phyloP scores from a whole-genome alignment of 768 basidiomycete species.

The Agrocybe chaxingu region DNA sequence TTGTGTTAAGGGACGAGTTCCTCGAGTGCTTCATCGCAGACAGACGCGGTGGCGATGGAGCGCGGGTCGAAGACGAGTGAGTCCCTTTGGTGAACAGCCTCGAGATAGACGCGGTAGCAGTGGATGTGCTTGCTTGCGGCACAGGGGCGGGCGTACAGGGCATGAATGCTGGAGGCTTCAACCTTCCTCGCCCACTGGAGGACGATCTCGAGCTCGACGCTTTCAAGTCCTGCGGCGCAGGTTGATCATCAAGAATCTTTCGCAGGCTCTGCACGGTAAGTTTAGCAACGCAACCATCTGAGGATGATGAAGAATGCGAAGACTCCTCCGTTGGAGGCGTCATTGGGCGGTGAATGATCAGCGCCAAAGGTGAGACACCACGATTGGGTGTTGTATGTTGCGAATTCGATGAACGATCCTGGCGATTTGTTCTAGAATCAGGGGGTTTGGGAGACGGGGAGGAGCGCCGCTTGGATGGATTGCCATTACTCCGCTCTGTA shows the following conservation, averaged over 20 bases:
- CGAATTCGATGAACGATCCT: slow-evolving; percentile 3
- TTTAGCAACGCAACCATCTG: slow-evolving; percentile 54
- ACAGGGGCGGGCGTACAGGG: slow-evolving; percentile 50
- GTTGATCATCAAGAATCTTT: slow-evolving; percentile 63
- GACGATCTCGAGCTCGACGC: slow-evolving; percentile 8
- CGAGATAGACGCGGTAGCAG: slow-evolving; percentile 74
- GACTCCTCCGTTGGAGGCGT: slow-evolving; percentile 64
- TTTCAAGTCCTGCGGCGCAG: slow-evolving; percentile 22
- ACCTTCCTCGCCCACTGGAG: slow-evolving; percentile 11
- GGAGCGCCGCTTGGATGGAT: slow-evolving; percentile 3
- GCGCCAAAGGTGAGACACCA: slow-evolving; percentile 20
- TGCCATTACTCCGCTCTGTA: slow-evolving; percentile 17
- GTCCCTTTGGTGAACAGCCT: slow-evolving; percentile 66
- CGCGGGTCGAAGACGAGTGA: slow-evolving; percentile 58
- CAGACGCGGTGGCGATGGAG: slow-evolving; percentile 55
- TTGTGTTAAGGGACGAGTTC: too few species aligned
- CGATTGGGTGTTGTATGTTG: slow-evolving; percentile 12
- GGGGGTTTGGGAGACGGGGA: slow-evolving; percentile 15
- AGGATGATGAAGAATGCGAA: slow-evolving; percentile 44
- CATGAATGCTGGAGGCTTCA: slow-evolving; percentile 33
- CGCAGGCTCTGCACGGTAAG: slow-evolving; percentile 64
- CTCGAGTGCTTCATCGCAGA: slow-evolving; percentile 37
- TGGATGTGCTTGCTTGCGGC: slow-evolving; percentile 60
- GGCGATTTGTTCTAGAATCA: slow-evolving; percentile 4
- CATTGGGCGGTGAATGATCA: slow-evolving; percentile 33